Base-by-base conservation (phyloP, 2,329 filamentous ascomycete species). In the Xylariaceae sp. region DNA sequence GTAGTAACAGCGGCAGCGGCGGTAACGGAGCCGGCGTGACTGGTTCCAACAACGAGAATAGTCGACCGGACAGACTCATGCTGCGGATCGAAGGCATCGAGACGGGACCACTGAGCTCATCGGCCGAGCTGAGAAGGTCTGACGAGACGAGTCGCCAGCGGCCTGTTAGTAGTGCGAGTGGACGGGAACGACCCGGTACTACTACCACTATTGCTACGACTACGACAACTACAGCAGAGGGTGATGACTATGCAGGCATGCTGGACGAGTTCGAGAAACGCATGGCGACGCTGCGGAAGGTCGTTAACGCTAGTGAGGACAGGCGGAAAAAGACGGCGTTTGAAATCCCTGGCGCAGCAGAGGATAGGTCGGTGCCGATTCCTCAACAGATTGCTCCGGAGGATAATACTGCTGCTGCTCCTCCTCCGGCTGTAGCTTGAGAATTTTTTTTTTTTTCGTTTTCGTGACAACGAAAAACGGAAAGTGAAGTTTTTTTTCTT, bases 61-160 rank as follows among this genome's bases (percentile, higher is more conserved):
- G 26, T 65, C 56, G 61, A 56, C 52, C 71, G 35, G 72, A 72
- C 41, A 73, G 75, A 5, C 67, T 86, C 60, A 85, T 88, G 79
- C 70, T 88, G 45, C 75, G 74, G 55, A 79, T 89, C 50, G 79
- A 86, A 55, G 86, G 85, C 66, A 58, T 78, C 62, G 67, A 72
- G 53, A 61, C 68, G 55, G 64, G 67, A 40, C 64, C 65, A 2
- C 55, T 67, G 2, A 62, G 65, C 66, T 72, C 60, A 65, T 72
- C 71, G 54, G 68, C 71, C 46, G 73, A 74, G 34, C 65, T 62
- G 40, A 60, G 57, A 43, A 59, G 55, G 45, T 68, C 60, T 53
- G 60, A 47, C 53, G 67, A 62, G 31, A 62, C 60, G 54, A 68
- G 46, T 58, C 62, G 56, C 48, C 64, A 54, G n/a, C 63, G 61